phyloP scores from a whole-genome alignment of 805 yeast genomes.

The Monosporozyma aerobia region DNA sequence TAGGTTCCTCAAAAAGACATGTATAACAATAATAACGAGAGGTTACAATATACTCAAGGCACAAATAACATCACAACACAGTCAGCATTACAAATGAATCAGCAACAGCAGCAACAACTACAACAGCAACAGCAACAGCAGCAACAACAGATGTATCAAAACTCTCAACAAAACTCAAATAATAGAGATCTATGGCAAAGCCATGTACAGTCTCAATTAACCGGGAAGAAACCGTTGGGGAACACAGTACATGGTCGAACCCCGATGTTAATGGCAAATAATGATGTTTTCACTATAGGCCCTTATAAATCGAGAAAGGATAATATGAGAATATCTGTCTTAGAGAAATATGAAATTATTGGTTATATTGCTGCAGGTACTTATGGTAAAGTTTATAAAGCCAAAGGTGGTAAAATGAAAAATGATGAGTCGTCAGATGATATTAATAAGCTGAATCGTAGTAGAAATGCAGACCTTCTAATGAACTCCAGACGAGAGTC shows the following conservation, averaged over 20 bases:
- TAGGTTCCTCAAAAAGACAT: neutral
- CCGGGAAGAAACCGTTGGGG: constrained; percentile 5
- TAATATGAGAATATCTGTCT: constrained; percentile 55
- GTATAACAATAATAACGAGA: neutral
- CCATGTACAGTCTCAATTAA: constrained; percentile 3
- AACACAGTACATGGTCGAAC: constrained; percentile 22
- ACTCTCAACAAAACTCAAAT: constrained; percentile 8
- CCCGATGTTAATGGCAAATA: constrained; percentile 47
- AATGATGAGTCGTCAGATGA: neutral
- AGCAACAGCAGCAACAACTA: constrained; percentile 7
- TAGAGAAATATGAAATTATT: constrained; percentile 76
- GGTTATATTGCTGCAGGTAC: constrained; percentile 99
- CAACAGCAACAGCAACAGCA: constrained; percentile 12
- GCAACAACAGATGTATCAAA: constrained; percentile 7
- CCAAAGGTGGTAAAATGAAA: constrained; percentile 32
- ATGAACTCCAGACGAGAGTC: neutral
- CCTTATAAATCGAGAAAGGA: constrained; percentile 61
- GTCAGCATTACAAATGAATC: neutral
- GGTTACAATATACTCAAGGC: neutral
- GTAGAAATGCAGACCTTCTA: neutral
- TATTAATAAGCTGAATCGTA: neutral
- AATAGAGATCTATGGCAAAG: constrained; percentile 15
- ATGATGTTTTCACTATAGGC: constrained; percentile 44
- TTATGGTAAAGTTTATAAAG: constrained; percentile 94
- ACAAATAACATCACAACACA: neutral